Base-by-base conservation (phyloP, 1,284 basidiomycete genomes). In the Apiotrichum domesticum region DNA sequence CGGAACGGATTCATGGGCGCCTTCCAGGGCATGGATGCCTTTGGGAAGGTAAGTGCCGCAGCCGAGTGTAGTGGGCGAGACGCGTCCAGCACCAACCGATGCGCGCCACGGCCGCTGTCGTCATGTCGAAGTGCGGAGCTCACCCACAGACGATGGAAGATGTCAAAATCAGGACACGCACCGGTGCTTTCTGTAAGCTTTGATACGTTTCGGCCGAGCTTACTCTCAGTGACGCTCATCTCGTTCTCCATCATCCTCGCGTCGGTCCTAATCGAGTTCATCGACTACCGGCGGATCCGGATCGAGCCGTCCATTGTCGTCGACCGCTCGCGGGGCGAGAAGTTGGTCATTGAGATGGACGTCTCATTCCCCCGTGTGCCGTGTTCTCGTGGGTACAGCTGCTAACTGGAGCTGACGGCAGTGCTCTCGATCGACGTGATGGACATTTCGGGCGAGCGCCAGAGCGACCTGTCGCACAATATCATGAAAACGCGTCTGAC, bases 361-460 rank as follows among this genome's bases (percentile, higher is more conserved):
- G 80, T 99, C 57, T 92, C 90, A 2, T 99, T 98, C 78, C 95
- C 96, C 0, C 83, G 91, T 64, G 93, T 99, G 35, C 96, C 96
- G 37, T 99, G 96, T 78, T 98, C 96, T 78, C 79, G 92, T 95
- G 74, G 79, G 90, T 83, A 13, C 42, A 42, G 32, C 43, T 13
- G 8, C 15, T 4, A 2, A 7, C 21, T 7, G 21, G 21, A 5
- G 10, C 40, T 41, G 4, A 35, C n/a, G 7, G 9, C 67, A 96
- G 92, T 97, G 47, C 82, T 97, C 51, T 93, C 90, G 72, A 77
- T 98, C 54, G 96, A 98, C 75, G 85, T 98, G 53, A 96, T 97
- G 89, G 96, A 99, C 73, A 96, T 98, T 61, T 91, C 88, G 56
- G 96, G 96, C 34, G 95, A 98, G 79, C 85, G 88, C 46, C 92